Base-by-base conservation (phyloP, 441 rosid genomes). In the Erodium trifolium region DNA sequence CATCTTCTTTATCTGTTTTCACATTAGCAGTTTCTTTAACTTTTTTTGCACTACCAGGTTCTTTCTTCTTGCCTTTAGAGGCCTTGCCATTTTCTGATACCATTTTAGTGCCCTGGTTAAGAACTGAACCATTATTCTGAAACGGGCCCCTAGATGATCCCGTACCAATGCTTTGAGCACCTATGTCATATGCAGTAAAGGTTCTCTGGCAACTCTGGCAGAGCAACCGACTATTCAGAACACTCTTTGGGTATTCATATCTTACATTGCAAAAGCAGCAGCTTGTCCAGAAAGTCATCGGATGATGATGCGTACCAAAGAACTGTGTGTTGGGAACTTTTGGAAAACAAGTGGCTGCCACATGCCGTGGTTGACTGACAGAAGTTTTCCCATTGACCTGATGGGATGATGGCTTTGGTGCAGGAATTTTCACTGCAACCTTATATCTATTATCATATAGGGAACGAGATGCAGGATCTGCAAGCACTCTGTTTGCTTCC, bases 401-500 rank as follows among this genome's bases (percentile, higher is more conserved):
- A 65, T 14, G 77, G 62, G 72, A 65, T 72, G 76, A 75, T 11
- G 70, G 67, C 67, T 72, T 80, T 18, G 47, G 45, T 45, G 59
- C 64, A 68, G 75, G 70, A 12, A 68, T 0, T 62, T 34, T 37
- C 37, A 62, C 66, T 16, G 74, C 64, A 47, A 70, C 72, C 71
- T 78, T 84, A 66, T 69, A 83, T 75, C 83, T 86, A 45, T 69
- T 14, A 76, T 88, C 93, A 55, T 79, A 86, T 45, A 69, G 70
- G 31, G 80, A 65, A 27, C 91, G 84, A 73, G 68, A 79, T 0
- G 10, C 68, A 65, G 35, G 73, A 75, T 88, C 87, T 63, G 84
- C 35, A 19, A 86, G 88, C 59, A 73, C 14, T 77, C 81, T 83
- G 49, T 83, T 63, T 9, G 88, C 93, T 78, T 88, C 93, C 68